These are phyloP conservation scores for Lactarius evosmus DNA, from an alignment of 768 basidiomycete species.

Conservation along the genomic window DNA sequence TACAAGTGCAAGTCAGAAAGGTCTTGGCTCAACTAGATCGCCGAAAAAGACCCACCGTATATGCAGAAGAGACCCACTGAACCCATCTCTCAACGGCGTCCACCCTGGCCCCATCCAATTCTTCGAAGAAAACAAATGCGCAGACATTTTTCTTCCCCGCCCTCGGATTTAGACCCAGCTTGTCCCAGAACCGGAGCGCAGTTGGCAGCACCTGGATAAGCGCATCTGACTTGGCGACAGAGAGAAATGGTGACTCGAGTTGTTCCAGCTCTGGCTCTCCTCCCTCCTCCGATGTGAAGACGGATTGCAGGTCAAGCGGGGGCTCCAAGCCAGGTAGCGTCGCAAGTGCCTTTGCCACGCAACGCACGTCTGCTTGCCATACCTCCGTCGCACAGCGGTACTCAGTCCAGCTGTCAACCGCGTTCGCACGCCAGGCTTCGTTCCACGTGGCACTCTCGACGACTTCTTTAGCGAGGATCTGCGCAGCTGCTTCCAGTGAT, in stretches of 20 bases:
- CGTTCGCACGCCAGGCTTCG: constrained; percentile 55
- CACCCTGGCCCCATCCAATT: constrained; percentile 47
- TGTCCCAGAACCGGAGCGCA: constrained; percentile 82
- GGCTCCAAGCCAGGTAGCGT: constrained; percentile 39
- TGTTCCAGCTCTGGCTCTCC: constrained; percentile 29
- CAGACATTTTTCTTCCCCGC: constrained; percentile 69
- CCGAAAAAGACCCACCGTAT: constrained; percentile 49
- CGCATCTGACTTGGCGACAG: constrained; percentile 63
- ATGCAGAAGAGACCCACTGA: constrained; percentile 46
- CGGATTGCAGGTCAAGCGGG: constrained; percentile 41
- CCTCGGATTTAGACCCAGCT: constrained; percentile 68
- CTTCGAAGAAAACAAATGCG: constrained; percentile 68
- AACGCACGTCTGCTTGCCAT: constrained; percentile 58
- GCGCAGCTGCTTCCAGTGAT: constrained; percentile 64
- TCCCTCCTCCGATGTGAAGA: constrained; percentile 37
- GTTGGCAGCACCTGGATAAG: constrained; percentile 67
- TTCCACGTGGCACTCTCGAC: constrained; percentile 74
- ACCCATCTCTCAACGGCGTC: constrained; percentile 60
- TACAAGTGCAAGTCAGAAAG: constrained; percentile 33
- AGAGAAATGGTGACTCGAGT: constrained; percentile 55
- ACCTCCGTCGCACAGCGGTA: constrained; percentile 37
- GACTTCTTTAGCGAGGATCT: constrained; percentile 59
- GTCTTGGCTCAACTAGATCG: neutral
- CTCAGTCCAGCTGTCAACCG: constrained; percentile 28
- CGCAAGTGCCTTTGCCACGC: constrained; percentile 43